Conservation (phyloP, 306 rosid genomes). For the Vigna angularis region DNA sequence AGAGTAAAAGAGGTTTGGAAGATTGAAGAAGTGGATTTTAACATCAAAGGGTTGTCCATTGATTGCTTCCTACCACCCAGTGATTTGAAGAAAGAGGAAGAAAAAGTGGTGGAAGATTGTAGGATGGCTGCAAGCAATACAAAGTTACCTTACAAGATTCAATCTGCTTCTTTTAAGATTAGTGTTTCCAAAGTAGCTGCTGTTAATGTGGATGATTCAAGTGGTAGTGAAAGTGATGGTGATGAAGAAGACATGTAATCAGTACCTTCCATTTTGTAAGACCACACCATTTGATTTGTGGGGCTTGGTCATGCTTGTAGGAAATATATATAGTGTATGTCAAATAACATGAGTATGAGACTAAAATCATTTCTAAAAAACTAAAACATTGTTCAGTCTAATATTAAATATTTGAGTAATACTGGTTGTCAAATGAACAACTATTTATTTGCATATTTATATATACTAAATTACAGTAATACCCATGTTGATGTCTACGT, state of each 20-base stretch:
- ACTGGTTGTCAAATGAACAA: background rate
- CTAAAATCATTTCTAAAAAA: no score
- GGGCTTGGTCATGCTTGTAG: constrained; percentile 26
- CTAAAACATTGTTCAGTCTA: background rate
- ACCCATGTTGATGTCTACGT: no score
- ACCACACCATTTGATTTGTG: background rate
- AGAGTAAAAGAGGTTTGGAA: constrained; percentile 81
- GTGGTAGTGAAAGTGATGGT: constrained; percentile 45
- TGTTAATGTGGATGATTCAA: constrained; percentile 56
- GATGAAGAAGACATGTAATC: constrained; percentile 33
- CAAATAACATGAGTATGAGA: background rate
- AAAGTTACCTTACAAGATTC: constrained; percentile 56
- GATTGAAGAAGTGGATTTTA: constrained; percentile 93
- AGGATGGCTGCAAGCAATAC: constrained; percentile 23
- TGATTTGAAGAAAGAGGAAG: constrained; percentile 74
- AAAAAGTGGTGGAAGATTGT: constrained; percentile 31
- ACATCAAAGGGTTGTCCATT: constrained; percentile 78
- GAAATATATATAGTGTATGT: background rate
- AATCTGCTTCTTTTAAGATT: constrained; percentile 62
- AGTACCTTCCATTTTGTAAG: constrained; percentile 20
- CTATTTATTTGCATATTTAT: no score
- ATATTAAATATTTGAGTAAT: no score
- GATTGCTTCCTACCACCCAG: constrained; percentile 89
- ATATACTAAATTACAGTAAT: no score
- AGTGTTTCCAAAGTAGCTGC: constrained; percentile 75